Conservation (phyloP, 441 rosid species). For the Pelargonium fulgidum region DNA sequence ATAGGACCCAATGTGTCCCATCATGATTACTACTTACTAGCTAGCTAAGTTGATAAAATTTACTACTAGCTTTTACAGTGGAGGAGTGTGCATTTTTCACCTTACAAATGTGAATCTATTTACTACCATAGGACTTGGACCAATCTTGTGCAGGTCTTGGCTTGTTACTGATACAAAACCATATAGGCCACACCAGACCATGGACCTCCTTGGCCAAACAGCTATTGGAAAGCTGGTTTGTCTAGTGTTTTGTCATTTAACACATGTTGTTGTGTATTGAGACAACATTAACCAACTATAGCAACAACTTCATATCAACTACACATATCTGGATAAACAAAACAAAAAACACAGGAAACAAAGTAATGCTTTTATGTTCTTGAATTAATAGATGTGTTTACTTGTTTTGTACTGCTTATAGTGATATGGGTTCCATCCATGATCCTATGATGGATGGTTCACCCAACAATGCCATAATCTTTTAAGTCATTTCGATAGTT, state of each 20-base stretch:
- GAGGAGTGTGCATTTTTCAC: neutral
- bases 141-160: too few relatives aligned
- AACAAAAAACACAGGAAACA: neutral
- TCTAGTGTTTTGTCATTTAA: too few relatives aligned
- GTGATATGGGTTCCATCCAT: too few relatives aligned
- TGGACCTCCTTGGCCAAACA: too few relatives aligned
- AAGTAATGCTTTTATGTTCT: neutral
- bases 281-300: constrained; percentile 28
- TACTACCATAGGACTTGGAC: too few relatives aligned
- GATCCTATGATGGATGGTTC: neutral
- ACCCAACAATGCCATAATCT: neutral
- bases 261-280: constrained; percentile 15
- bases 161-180: too few relatives aligned
- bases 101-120: neutral
- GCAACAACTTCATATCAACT: too few relatives aligned
- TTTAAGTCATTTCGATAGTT: too few relatives aligned
- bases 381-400: neutral
- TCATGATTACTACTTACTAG: neutral
- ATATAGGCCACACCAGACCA: too few relatives aligned
- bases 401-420: neutral
- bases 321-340: neutral
- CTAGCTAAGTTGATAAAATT: neutral
- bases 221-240: too few relatives aligned
- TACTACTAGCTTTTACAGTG: neutral
- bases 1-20: constrained; percentile 10